Conservation (phyloP, 208 protist genomes). For the Angomonas ambiguus region DNA sequence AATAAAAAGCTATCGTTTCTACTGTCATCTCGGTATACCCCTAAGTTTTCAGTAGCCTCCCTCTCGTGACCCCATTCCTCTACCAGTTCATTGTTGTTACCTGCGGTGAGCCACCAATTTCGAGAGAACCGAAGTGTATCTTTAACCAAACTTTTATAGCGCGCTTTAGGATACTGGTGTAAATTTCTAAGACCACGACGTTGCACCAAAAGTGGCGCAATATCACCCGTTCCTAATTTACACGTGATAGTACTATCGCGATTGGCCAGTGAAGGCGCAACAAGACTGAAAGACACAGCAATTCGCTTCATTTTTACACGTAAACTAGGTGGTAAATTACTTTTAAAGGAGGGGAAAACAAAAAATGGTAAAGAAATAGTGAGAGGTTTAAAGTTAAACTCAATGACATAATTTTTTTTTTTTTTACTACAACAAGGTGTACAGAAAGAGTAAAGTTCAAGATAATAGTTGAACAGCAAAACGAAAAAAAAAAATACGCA, state of each 20-base stretch:
- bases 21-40: conserved; percentile 65
- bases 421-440: too few relatives aligned
- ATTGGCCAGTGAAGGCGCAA: not conserved
- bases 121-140: conserved; percentile 67
- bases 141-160: conserved; percentile 86
- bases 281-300: not conserved
- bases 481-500: not conserved
- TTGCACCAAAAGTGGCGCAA: conserved; percentile 32
- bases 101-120: conserved; percentile 75
- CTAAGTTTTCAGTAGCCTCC: conserved; percentile 85
- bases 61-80: conserved; percentile 78
- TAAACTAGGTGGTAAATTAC: not conserved
- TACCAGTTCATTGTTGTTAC: conserved; percentile 88
- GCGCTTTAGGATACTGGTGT: conserved; percentile 81
- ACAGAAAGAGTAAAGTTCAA: conserved; percentile 1
- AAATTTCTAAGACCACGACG: conserved; percentile 71
- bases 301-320: not conserved
- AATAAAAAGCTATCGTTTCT: conserved; percentile 64
- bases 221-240: not conserved
- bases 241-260: not conserved
- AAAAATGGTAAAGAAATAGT: not conserved
- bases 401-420: too few relatives aligned
- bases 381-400: not conserved
- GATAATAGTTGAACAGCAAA: not conserved
- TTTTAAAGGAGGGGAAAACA: not conserved